Evolutionary conservation across 495 filamentous ascomycete species (phyloP).

Genomic region (Penicillium turbatum): DNA sequence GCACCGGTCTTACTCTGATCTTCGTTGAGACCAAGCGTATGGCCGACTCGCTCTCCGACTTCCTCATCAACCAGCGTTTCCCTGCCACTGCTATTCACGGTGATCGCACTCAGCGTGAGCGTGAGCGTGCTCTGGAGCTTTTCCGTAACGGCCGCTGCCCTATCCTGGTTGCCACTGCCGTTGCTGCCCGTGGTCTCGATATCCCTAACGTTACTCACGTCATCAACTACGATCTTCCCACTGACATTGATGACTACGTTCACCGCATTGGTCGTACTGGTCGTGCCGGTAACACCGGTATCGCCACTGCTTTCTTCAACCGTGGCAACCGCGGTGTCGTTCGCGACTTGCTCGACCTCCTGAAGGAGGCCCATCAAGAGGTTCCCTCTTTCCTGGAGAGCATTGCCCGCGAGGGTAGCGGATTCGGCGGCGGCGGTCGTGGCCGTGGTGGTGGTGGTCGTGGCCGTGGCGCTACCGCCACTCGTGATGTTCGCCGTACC

Average conservation of each 20-base stretch:
- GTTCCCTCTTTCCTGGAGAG: constrained; percentile 90
- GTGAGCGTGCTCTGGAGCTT: constrained; percentile 94
- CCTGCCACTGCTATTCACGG: constrained; percentile 98
- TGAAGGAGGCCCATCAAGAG: constrained; percentile 98
- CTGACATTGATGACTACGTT: constrained; percentile 98
- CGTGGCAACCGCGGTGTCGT: constrained; percentile 97
- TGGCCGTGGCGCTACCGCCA: constrained; percentile 54
- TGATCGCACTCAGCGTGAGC: constrained; percentile 96
- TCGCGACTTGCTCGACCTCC: constrained; percentile 86
- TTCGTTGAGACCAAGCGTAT: constrained; percentile 99
- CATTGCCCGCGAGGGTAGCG: constrained; percentile 89
- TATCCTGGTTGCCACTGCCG: constrained; percentile 93
- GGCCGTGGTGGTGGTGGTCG: constrained; percentile 69
- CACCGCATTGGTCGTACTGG: constrained; percentile 99
- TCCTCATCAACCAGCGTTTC: constrained; percentile 96
- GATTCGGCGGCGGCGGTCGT: constrained; percentile 69
- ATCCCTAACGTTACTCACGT: constrained; percentile 98
- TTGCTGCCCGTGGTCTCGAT: constrained; percentile 92
- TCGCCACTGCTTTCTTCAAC: constrained; percentile 99
- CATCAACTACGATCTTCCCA: constrained; percentile 98
- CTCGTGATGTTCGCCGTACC: constrained; percentile 82
- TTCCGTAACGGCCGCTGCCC: constrained; percentile 95
- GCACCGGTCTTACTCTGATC: constrained; percentile 80
- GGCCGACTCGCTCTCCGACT: constrained; percentile 96
- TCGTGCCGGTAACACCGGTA: constrained; percentile 98